Conservation (phyloP, 2,329 filamentous ascomycete genomes). For the Ceratocystis albifundus region DNA sequence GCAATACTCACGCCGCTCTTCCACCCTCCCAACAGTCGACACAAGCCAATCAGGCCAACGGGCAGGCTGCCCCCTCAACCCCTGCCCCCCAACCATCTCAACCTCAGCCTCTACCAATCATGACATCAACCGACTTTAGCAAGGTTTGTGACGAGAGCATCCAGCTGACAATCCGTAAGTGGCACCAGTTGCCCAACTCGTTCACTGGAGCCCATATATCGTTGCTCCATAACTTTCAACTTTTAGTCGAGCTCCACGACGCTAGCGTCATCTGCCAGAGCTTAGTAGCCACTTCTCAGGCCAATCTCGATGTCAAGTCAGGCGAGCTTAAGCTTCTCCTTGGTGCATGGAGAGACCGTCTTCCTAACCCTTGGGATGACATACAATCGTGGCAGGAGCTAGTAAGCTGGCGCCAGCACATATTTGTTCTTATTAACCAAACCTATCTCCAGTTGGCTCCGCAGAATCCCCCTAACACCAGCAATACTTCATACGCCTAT, state of each 20-base stretch:
- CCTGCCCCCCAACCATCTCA: background rate
- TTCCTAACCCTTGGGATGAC: constrained; percentile 98
- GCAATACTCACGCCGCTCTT: constrained; percentile 61
- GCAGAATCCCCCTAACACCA: constrained; percentile 60
- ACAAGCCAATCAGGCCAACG: constrained; percentile 17
- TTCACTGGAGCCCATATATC: constrained; percentile 94
- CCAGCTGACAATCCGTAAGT: constrained; percentile 92
- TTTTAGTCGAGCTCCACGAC: constrained; percentile 92
- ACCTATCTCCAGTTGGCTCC: constrained; percentile 83
- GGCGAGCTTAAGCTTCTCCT: constrained; percentile 89
- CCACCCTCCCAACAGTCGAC: background rate
- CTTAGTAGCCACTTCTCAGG: constrained; percentile 67
- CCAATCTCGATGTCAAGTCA: constrained; percentile 85
- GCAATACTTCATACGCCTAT: constrained; percentile 89
- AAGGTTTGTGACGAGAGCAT: constrained; percentile 93
- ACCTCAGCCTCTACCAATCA: constrained; percentile 19
- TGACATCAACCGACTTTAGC: constrained; percentile 59
- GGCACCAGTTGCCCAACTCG: constrained; percentile 90
- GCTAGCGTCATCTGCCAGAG: constrained; percentile 94
- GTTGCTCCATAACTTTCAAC: constrained; percentile 92
- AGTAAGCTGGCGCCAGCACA: constrained; percentile 98
- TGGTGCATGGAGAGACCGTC: constrained; percentile 85
- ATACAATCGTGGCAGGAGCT: constrained; percentile 99
- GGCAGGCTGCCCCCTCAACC: constrained; percentile 8
- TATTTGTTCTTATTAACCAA: constrained; percentile 92